Evolutionary conservation across 1,139 yeast genomes (phyloP).

Genomic region (Kurtzmaniella quercitrusa): DNA sequence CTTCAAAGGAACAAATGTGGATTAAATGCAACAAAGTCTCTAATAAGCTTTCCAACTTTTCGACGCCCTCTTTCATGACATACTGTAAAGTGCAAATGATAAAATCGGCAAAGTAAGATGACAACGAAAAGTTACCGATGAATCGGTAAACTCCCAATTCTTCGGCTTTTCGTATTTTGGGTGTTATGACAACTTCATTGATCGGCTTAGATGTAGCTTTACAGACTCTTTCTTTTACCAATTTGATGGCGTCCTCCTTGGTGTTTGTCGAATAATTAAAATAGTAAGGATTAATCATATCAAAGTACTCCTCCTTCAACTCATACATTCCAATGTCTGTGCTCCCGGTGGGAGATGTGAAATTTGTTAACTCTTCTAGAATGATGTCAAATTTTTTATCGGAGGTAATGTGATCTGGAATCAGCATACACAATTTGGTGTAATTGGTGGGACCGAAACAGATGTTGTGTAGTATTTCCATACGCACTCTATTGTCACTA

Average conservation of each 20-base stretch:
- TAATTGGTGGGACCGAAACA: slow-evolving; percentile 73
- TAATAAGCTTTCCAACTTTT: slow-evolving; percentile 52
- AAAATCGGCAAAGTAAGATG: slow-evolving; percentile 49
- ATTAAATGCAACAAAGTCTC: slow-evolving; percentile 64
- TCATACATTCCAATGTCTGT: slow-evolving; percentile 68
- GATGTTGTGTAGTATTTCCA: slow-evolving; percentile 75
- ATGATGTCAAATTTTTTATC: slow-evolving; percentile 74
- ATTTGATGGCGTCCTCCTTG: slow-evolving; percentile 70
- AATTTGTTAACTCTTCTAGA: slow-evolving; percentile 56
- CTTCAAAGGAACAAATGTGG: slow-evolving; percentile 48
- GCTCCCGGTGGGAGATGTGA: slow-evolving; percentile 58
- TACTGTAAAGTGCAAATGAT: slow-evolving; percentile 46
- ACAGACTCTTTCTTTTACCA: slow-evolving; percentile 40
- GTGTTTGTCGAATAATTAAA: slow-evolving; percentile 74
- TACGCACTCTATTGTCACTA: slow-evolving; percentile 48
- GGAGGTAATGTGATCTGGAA: slow-evolving; percentile 72
- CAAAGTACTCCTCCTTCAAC: slow-evolving; percentile 55
- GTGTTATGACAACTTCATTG: slow-evolving; percentile 48
- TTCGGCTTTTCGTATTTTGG: slow-evolving; percentile 26
- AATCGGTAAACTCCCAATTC: slow-evolving; percentile 31
- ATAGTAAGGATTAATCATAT: slow-evolving; percentile 73
- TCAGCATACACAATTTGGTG: slow-evolving; percentile 60
- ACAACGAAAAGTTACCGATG: slow-evolving; percentile 45
- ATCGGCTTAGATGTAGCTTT: slow-evolving; percentile 29
- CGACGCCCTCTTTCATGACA: slow-evolving; percentile 32